Evolutionary conservation across 192 early-diverging fungal genomes (phyloP).

Genomic region (Lobosporangium transversale): DNA sequence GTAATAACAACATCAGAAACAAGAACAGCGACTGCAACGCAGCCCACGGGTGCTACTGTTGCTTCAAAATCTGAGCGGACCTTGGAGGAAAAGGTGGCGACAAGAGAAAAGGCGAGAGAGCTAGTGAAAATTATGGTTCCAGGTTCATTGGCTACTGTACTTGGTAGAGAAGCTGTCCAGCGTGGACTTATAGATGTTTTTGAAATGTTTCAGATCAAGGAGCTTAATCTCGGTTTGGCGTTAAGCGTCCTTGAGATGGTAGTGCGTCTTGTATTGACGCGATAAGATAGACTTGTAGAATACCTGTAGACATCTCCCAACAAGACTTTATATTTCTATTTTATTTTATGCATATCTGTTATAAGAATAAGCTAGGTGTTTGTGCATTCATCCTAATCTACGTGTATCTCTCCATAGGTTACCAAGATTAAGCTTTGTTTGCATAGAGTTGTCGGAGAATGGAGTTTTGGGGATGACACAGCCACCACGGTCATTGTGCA

Average conservation of each 20-base stretch:
- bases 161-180: constrained; percentile 35
- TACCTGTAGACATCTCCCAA: no score
- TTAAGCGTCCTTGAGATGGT: constrained; percentile 45
- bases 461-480: no score
- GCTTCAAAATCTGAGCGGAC: no score
- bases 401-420: no score
- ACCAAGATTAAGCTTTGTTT: no score
- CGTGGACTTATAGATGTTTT: constrained; percentile 41
- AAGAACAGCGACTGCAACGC: not conserved
- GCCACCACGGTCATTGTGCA: no score
- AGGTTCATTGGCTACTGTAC: constrained; percentile 27
- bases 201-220: constrained; percentile 53
- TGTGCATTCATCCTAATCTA: no score
- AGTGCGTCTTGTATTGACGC: constrained; percentile 31
- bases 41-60: not conserved
- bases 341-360: no score
- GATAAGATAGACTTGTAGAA: no score
- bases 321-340: no score
- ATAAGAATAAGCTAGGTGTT: no score
- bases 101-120: constrained; percentile 39
- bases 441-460: no score
- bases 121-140: constrained; percentile 48
- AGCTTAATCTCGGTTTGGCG: constrained; percentile 44
- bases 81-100: constrained; percentile 27
- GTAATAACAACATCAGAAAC: not conserved